Base-by-base conservation (phyloP, 2,329 filamentous ascomycete species). In the Ophiocordyceps camponoti-floridani region DNA sequence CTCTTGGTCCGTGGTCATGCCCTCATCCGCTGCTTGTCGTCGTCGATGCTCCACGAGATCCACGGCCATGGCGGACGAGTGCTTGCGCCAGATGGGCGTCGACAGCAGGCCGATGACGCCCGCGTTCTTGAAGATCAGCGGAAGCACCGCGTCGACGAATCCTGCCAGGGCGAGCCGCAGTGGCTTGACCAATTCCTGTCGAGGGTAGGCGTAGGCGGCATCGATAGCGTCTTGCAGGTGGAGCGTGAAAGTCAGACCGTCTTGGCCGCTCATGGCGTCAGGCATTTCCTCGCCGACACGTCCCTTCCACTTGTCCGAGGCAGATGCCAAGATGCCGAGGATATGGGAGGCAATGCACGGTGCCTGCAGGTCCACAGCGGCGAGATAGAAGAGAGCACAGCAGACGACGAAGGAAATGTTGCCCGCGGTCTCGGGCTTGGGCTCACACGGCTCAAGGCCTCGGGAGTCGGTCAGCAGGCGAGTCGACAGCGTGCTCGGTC, bases 311-410 rank as follows among this genome's bases (percentile, higher is more conserved):
- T 55, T 47, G 11, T 46, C 33, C 0, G 56, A 46, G 12, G 57
- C 57, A 18, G 46, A 50, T 38, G 56, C 53, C 6, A 62, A 47
- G 10, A 54, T 50, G 14, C 43, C 47, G 23, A 61, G 45, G n/a
- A 62, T 49, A 30, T 53, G 51, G 6, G 41, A 40, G 23, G 54
- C 49, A 53, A 62, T 51, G 27, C 45, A 51, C 5, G 52, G 48
- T 18, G 62, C 51, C 31, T 54, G 53, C 7, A 64, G 48, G 38
- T 50, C 52, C 11, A 53, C 51, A 10, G 61, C 60, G 0, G 54
- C 54, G 6, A 53, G 50, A 40, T 64, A 64, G 19, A 52, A 52
- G 41, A 62, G 50, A 10, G 55, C 52, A 33, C 59, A 62, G 18
- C 57, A 53, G 5, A 59, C 53, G 28, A 64, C 49, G 40, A 60